Evolutionary conservation across 2,329 filamentous ascomycete genomes (phyloP).

Genomic region (Fusarium decemcellulare): DNA sequence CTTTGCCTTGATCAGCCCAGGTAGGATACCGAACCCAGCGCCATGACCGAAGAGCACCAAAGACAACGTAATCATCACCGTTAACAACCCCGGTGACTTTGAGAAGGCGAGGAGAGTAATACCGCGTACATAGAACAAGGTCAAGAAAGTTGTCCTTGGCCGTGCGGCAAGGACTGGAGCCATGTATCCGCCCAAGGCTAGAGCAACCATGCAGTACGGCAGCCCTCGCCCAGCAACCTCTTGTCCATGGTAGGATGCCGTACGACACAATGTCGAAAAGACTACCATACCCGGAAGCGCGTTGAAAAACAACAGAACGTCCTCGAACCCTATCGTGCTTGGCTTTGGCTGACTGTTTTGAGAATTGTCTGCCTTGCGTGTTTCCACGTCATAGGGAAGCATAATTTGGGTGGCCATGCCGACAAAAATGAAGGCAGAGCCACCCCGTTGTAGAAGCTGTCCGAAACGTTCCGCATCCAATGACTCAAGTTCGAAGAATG

Average conservation of each 20-base stretch:
- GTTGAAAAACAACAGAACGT: neutral
- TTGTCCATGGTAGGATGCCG: neutral
- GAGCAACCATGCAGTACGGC: neutral
- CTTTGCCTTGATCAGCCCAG: neutral
- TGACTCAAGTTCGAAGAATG: neutral
- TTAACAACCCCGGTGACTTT: neutral
- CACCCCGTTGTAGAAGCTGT: neutral
- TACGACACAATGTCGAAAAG: neutral
- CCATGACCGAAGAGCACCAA: neutral
- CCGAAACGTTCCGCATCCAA: neutral
- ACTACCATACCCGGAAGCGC: neutral
- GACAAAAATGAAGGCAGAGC: neutral
- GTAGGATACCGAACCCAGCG: neutral
- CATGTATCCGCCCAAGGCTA: neutral
- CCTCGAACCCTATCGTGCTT: neutral
- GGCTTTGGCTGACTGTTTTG: neutral
- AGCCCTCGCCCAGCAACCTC: neutral
- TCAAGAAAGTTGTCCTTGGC: neutral
- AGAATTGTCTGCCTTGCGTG: neutral
- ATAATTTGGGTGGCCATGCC: neutral
- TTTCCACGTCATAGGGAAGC: neutral
- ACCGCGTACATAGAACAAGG: neutral
- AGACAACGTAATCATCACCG: neutral
- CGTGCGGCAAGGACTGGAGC: neutral
- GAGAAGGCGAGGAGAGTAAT: neutral